These are phyloP conservation scores for Hygrocybe coccinea DNA, from an alignment of 768 basidiomycete genomes.

Conservation along the genomic window DNA sequence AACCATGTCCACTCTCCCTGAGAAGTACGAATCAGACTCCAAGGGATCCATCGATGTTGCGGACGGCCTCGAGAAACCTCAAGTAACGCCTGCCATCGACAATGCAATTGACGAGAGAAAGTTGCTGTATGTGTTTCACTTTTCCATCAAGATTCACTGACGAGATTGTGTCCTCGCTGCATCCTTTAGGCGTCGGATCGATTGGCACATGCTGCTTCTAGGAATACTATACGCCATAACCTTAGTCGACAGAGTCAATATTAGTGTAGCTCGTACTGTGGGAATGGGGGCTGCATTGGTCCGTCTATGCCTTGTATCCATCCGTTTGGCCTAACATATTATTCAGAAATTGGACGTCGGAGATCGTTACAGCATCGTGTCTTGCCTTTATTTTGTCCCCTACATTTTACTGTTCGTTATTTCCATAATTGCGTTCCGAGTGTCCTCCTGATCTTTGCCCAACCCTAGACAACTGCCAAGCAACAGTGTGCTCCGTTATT, in stretches of 20 bases:
- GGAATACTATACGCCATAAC: slow-evolving; percentile 37
- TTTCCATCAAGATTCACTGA: too few species aligned
- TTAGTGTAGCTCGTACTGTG: slow-evolving; percentile 38
- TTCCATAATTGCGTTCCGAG: not conserved
- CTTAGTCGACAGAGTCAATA: slow-evolving; percentile 39
- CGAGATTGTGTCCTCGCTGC: too few species aligned
- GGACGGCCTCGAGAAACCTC: too few species aligned
- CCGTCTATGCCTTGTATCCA: slow-evolving; percentile 11
- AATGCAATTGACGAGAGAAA: too few species aligned
- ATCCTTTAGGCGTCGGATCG: slow-evolving; percentile 20
- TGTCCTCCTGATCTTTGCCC: not conserved
- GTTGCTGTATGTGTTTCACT: too few species aligned
- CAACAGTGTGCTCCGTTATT: slow-evolving; percentile 38
- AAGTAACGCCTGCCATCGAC: too few species aligned
- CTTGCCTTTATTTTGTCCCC: slow-evolving; percentile 44
- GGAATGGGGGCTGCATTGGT: slow-evolving; percentile 41
- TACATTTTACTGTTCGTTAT: slow-evolving; percentile 42
- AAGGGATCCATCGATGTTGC: too few species aligned
- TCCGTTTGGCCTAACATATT: not conserved
- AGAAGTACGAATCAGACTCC: too few species aligned
- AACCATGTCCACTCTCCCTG: too few species aligned
- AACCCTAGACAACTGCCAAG: slow-evolving; percentile 39
- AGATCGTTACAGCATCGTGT: slow-evolving; percentile 42
- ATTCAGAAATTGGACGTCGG: slow-evolving; percentile 36
- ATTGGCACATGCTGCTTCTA: slow-evolving; percentile 36